phyloP scores from a whole-genome alignment of 2,329 filamentous ascomycete species.

The Blastomyces parvus region DNA sequence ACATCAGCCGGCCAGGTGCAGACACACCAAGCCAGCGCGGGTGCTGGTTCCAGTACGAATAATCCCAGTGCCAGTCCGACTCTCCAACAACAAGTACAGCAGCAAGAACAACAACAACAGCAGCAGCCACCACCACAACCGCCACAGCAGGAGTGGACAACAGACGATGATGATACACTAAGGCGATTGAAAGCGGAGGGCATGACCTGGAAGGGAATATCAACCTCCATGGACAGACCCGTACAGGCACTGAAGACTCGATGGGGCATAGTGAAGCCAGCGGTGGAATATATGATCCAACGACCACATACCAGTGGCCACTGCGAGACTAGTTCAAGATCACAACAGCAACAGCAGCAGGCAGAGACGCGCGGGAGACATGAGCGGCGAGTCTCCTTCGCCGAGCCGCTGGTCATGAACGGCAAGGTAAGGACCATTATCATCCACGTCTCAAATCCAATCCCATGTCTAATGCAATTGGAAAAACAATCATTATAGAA shows the following conservation, averaged over 20 bases:
- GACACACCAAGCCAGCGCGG: neutral
- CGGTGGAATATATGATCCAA: neutral
- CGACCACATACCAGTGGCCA: neutral
- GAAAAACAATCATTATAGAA: neutral
- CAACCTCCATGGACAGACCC: slow-evolving; percentile 19
- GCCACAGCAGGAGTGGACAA: slow-evolving; percentile 16
- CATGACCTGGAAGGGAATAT: slow-evolving; percentile 20
- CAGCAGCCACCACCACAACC: neutral
- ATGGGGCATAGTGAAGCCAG: slow-evolving; percentile 16
- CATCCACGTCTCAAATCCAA: no score
- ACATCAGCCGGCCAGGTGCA: neutral
- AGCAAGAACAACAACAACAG: neutral
- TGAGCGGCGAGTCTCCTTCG: slow-evolving; percentile 11
- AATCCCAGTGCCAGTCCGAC: neutral
- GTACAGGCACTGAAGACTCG: slow-evolving; percentile 21
- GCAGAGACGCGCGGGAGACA: slow-evolving; percentile 3
- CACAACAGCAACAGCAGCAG: neutral
- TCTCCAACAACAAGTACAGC: neutral
- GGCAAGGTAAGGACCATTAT: no score
- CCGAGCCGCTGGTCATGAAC: slow-evolving; percentile 9
- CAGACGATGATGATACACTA: slow-evolving; percentile 18
- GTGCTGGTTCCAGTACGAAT: neutral
- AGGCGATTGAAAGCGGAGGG: slow-evolving; percentile 17
- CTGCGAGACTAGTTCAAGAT: neutral
- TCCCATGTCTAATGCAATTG: no score